phyloP scores from a whole-genome alignment of 441 rosid species.

The Daphne laureola region DNA sequence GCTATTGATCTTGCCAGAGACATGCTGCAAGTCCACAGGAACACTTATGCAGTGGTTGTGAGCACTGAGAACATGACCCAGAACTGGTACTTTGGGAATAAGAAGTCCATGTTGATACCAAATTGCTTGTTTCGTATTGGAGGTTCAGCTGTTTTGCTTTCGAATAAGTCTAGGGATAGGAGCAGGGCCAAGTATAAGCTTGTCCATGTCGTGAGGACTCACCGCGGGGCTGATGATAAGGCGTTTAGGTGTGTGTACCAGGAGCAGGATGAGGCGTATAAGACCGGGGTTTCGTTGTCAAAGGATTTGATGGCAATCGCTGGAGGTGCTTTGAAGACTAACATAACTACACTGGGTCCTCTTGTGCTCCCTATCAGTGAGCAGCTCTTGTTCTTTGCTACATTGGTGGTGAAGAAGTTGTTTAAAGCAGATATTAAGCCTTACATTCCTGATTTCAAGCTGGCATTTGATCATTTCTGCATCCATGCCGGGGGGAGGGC shows the following conservation, averaged over 20 bases:
- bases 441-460: constrained; percentile 64
- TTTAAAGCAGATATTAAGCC: constrained; percentile 43
- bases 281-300: constrained; percentile 56
- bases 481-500: constrained; percentile 75
- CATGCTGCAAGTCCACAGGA: constrained; percentile 48
- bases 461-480: constrained; percentile 76
- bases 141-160: constrained; percentile 53
- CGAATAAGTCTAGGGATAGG: constrained; percentile 42
- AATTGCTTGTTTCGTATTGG: constrained; percentile 72
- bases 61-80: constrained; percentile 75
- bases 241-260: constrained; percentile 63
- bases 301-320: constrained; percentile 79
- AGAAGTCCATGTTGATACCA: constrained; percentile 67
- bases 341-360: constrained; percentile 65
- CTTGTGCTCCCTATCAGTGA: constrained; percentile 66
- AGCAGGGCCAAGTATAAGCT: constrained; percentile 56
- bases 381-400: constrained; percentile 58
- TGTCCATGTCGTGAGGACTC: constrained; percentile 61
- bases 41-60: constrained; percentile 59
- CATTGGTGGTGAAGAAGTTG: constrained; percentile 46
- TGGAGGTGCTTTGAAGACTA: constrained; percentile 57
- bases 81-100: constrained; percentile 78
- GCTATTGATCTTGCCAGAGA: constrained; percentile 67
- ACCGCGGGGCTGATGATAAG: constrained; percentile 65
- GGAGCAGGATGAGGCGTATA: constrained; percentile 55